Evolutionary conservation across 1,284 basidiomycete genomes (phyloP).

Genomic region (Trametes hirsuta): DNA sequence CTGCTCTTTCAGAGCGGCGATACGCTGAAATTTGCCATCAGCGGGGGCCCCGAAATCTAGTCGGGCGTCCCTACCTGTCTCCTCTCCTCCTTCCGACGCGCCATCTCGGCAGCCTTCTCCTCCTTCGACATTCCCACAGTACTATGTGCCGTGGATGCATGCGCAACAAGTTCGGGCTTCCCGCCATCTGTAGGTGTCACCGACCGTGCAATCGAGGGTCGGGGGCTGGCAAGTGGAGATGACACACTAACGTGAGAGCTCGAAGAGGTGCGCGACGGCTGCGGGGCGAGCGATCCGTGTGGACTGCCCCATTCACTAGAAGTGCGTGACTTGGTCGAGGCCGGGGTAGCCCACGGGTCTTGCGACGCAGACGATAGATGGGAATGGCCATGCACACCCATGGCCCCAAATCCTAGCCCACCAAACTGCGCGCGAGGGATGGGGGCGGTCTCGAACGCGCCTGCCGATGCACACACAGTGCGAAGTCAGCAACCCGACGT

Average conservation of each 20-base stretch:
- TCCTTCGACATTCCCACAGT: constrained; percentile 71
- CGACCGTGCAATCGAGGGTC: constrained; percentile 24
- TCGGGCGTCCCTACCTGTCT: constrained; percentile 59
- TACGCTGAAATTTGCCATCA: constrained; percentile 26
- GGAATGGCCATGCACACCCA: not conserved
- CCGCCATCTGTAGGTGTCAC: constrained; percentile 30
- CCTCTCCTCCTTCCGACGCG: constrained; percentile 84
- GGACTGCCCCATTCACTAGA: constrained; percentile 9
- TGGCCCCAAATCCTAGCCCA: constrained; percentile 26
- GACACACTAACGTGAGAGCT: constrained; percentile 8
- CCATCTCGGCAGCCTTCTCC: constrained; percentile 89
- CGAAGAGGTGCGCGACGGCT: constrained; percentile 10
- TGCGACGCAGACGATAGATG: not conserved
- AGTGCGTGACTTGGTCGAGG: not conserved
- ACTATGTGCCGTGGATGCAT: constrained; percentile 24
- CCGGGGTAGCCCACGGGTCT: constrained; percentile 18
- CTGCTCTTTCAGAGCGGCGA: constrained; percentile 38
- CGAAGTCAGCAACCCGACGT: not conserved
- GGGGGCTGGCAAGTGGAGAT: constrained; percentile 18
- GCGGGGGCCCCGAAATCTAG: not conserved
- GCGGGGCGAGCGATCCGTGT: constrained; percentile 13
- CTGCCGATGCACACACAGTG: constrained; percentile 41
- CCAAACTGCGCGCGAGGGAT: constrained; percentile 23
- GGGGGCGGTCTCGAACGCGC: constrained; percentile 82
- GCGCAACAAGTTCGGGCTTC: constrained; percentile 24